phyloP scores from a whole-genome alignment of 1,139 yeast species.

The Blastobotrys capitulatus region DNA sequence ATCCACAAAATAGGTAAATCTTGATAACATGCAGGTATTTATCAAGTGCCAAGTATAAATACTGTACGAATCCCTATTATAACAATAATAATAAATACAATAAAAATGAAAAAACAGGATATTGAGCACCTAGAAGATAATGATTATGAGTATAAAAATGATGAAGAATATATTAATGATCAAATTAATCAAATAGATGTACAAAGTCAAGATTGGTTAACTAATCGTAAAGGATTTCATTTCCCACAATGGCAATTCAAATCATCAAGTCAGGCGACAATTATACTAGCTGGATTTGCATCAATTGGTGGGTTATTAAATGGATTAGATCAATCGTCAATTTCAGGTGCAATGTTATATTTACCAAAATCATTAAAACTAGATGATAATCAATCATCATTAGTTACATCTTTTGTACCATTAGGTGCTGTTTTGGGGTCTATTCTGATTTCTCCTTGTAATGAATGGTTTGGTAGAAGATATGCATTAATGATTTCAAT shows the following conservation, averaged over 20 bases:
- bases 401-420: slow-evolving; percentile 54
- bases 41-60: no score
- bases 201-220: not conserved
- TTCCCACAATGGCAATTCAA: slow-evolving; percentile 30
- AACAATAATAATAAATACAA: no score
- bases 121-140: no score
- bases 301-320: slow-evolving; percentile 56
- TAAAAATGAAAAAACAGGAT: no score
- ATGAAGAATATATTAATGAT: not conserved
- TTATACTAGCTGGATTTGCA: slow-evolving; percentile 46
- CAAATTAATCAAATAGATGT: not conserved
- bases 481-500: slow-evolving; percentile 48
- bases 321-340: slow-evolving; percentile 53
- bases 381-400: slow-evolving; percentile 30
- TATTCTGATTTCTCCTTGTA: slow-evolving; percentile 27
- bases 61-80: no score
- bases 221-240: slow-evolving; percentile 5
- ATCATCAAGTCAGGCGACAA: slow-evolving; percentile 43
- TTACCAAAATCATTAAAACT: slow-evolving; percentile 47
- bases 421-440: slow-evolving; percentile 44
- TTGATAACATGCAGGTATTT: no score
- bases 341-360: slow-evolving; percentile 52
- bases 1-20: no score
- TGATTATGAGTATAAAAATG: no score
- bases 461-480: slow-evolving; percentile 48